phyloP scores from a whole-genome alignment of 2,329 filamentous ascomycete genomes.

The Fusarium keratoplasticum region DNA sequence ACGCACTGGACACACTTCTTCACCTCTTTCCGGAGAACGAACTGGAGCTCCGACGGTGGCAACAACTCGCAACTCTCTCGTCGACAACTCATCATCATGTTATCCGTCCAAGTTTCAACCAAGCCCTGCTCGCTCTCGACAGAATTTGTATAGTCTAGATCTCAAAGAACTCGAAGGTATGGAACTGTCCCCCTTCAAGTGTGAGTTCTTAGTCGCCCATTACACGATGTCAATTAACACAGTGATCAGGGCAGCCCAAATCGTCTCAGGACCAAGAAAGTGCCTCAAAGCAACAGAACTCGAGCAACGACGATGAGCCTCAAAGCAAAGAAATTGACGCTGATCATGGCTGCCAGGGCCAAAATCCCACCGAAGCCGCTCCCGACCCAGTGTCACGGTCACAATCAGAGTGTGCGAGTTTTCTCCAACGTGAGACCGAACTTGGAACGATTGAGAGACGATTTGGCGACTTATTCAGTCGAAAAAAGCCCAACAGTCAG shows the following conservation, averaged over 20 bases:
- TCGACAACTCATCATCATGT: conserved; percentile 47
- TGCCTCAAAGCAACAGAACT: conserved; percentile 15
- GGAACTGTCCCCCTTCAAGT: conserved; percentile 50
- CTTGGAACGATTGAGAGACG: conserved; percentile 54
- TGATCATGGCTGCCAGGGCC: background rate
- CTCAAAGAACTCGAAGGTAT: conserved; percentile 50
- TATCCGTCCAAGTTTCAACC: conserved; percentile 51
- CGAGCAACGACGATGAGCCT: background rate
- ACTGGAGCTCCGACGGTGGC: conserved; percentile 22
- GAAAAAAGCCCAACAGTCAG: conserved; percentile 44
- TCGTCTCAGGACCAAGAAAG: conserved; percentile 40
- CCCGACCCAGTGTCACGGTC: conserved; percentile 25
- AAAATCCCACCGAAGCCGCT: background rate
- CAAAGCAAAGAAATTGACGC: background rate
- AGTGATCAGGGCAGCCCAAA: conserved; percentile 14
- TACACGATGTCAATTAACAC: background rate
- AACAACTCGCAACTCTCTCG: conserved; percentile 24
- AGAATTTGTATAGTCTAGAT: conserved; percentile 45
- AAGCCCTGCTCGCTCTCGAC: conserved; percentile 45
- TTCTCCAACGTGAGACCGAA: conserved; percentile 53
- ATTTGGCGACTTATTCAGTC: conserved; percentile 51
- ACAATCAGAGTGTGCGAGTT: conserved; percentile 53
- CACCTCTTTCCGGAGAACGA: conserved; percentile 6
- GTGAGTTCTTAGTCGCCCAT: conserved; percentile 34
- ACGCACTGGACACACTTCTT: background rate